Evolutionary conservation across 192 early-diverging fungal genomes (phyloP).

Genomic region (Piromyces sp.): DNA sequence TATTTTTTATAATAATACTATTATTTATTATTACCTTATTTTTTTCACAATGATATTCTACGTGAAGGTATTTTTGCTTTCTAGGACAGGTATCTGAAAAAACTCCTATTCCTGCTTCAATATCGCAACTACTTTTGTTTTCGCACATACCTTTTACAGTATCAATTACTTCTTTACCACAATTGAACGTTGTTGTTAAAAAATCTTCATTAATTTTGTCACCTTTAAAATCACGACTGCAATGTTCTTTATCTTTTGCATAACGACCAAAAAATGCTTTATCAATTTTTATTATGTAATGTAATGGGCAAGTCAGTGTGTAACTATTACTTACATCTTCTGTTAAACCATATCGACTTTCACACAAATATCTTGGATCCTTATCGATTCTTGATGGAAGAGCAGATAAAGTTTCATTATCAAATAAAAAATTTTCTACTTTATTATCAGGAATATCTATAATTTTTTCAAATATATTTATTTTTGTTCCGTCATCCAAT

Average conservation of each 20-base stretch:
- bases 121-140: neutral
- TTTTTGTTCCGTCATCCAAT: neutral
- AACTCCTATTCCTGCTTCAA: neutral
- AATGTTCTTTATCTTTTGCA: neutral
- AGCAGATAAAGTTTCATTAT: neutral
- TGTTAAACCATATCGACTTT: no score
- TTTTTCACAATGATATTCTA: neutral
- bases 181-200: neutral
- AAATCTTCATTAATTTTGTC: neutral
- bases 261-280: neutral
- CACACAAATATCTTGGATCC: neutral
- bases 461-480: neutral
- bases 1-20: no score
- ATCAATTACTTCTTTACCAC: neutral
- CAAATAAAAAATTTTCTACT: neutral
- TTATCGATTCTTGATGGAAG: neutral
- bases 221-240: neutral
- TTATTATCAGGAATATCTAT: neutral
- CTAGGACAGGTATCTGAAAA: neutral
- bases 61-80: neutral
- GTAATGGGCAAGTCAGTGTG: neutral
- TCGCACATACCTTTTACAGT: neutral
- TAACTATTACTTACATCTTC: no score
- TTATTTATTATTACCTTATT: no score
- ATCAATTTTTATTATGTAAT: neutral